These are phyloP conservation scores for Barnettozyma californica DNA, from an alignment of 805 yeast genomes.

Conservation along the genomic window DNA sequence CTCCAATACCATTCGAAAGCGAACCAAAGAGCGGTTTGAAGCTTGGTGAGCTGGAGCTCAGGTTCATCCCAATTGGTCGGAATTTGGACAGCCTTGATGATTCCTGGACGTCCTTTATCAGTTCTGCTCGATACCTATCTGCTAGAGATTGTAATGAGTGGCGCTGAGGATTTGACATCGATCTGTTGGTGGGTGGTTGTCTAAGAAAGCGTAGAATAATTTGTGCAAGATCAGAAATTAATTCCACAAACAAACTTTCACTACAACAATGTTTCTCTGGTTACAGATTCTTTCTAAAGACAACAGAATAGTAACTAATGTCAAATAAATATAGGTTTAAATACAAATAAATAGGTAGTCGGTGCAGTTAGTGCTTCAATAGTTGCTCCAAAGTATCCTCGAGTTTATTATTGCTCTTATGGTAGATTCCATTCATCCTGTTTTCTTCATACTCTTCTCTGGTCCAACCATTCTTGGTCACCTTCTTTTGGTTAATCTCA, in stretches of 20 bases:
- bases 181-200: neutral
- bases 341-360: neutral
- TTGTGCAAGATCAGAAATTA: too few species aligned
- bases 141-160: slow-evolving; percentile 2
- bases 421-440: slow-evolving; percentile 16
- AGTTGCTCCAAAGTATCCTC: slow-evolving; percentile 17
- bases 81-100: neutral
- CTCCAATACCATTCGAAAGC: neutral
- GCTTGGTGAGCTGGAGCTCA: neutral
- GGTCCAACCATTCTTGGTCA: slow-evolving; percentile 7
- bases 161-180: neutral
- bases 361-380: slow-evolving; percentile 5
- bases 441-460: slow-evolving; percentile 9
- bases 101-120: neutral
- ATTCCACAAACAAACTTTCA: neutral
- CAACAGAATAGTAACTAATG: neutral
- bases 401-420: slow-evolving; percentile 8
- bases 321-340: too few species aligned
- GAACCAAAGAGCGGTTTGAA: neutral
- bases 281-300: neutral
- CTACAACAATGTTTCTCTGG: neutral
- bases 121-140: slow-evolving; percentile 1
- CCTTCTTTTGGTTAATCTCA: neutral
- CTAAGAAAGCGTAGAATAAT: too few species aligned
- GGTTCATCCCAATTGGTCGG: slow-evolving; percentile 4